Evolutionary conservation across 2,329 filamentous ascomycete genomes (phyloP).

Genomic region (Monilinia vaccinii-corymbosi): DNA sequence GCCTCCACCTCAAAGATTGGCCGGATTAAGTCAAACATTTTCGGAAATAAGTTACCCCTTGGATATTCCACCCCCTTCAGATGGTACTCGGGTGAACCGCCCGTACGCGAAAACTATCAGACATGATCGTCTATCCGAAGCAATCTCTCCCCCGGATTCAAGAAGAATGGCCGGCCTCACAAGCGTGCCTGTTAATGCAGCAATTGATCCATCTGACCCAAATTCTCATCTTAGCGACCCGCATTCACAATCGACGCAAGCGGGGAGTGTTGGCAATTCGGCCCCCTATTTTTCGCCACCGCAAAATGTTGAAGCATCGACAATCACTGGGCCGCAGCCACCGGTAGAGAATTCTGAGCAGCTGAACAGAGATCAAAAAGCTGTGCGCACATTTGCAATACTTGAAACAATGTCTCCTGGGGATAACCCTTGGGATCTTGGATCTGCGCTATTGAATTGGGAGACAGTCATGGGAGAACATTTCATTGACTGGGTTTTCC

Average conservation of each 20-base stretch:
- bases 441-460: constrained; percentile 57
- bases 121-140: constrained; percentile 3
- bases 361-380: constrained; percentile 25
- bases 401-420: constrained; percentile 56
- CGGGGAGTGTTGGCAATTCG: not conserved
- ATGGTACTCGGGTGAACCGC: not conserved
- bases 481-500: constrained; percentile 70
- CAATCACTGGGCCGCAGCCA: not conserved
- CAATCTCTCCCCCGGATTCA: not conserved
- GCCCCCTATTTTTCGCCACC: not conserved
- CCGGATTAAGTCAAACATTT: constrained; percentile 32
- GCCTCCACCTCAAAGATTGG: constrained; percentile 25
- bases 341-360: not conserved
- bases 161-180: not conserved
- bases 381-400: constrained; percentile 67
- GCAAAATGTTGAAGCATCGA: not conserved
- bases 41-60: constrained; percentile 52
- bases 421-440: constrained; percentile 81
- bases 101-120: constrained; percentile 6
- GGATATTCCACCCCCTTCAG: not conserved
- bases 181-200: not conserved
- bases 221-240: not conserved
- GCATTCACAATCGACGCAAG: not conserved
- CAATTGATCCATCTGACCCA: not conserved
- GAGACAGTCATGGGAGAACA: constrained; percentile 68